Evolutionary conservation across 805 yeast species (phyloP), one percentile per base, ranked within the genome.

Genomic region (Ogataea pilisensis): DNA sequence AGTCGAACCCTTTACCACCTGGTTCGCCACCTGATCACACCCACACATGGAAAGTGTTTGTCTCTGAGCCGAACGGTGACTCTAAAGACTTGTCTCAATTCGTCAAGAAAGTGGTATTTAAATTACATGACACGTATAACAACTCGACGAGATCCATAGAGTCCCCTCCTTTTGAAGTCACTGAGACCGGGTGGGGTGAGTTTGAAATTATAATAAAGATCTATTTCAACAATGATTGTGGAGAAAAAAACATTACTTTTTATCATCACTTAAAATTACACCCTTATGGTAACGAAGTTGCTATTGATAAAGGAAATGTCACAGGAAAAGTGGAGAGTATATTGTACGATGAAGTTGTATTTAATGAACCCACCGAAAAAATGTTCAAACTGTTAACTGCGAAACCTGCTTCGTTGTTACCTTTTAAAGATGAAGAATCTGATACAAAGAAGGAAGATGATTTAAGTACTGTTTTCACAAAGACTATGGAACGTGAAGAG

Each of bases 181-280:
- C 95, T 2, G 99, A 93, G 57, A 86, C 98, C 0, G 99, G 99
- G 0, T 93, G 99, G 99, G 99, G 99, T 50, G 99, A 93, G 62
- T 93, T 93, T 63, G 99, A 93, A 57, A 84, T 93, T 46, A 78
- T 85, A 28, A 81, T 93, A 41, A 86, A 90, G 58, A 77, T 93
- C 14, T 90, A 82, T 60, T 93, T 93, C 61, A 82, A 80, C 29
- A 74, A 82, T n/a, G 95, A 86, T 24, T 82, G 95, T 13, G 82
- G 81, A 51, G 99, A 93, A 58, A 93, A 93, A 67, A 82, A 85
- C 61, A 66, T 93, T 35, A 84, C 81, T 31, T 69, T 93, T 37
- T 86, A 88, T 57, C 99, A 93, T 58, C 96, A 86, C 48, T 68
- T 93, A 52, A 87, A 90, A 60, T 71, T 93, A 26, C 99, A 93